Base-by-base conservation (phyloP, 2,329 filamentous ascomycete species). In the Davidsoniella eucalypti region DNA sequence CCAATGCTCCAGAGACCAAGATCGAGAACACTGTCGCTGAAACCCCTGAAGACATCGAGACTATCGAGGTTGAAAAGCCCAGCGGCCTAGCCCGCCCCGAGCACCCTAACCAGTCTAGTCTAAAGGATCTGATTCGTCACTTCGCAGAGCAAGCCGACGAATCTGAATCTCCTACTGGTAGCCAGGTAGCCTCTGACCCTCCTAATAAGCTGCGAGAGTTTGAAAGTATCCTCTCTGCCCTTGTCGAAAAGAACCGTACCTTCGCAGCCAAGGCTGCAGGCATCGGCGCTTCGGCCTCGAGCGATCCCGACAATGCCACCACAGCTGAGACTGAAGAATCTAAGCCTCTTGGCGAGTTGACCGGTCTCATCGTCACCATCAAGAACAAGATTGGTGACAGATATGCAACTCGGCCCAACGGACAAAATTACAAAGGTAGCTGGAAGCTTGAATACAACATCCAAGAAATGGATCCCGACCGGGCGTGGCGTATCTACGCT, bases 361-460 rank as follows among this genome's bases (percentile, higher is more conserved):
- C 87, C 23, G 84, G 77, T 38, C 76, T 92, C 72, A 78, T 78
- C 12, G 67, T 95, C 50, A 81, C 77, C 0, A 68, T 86, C 46
- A 76, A 76, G 56, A 92, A 84, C 67, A 76, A 74, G 55, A 73
- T 94, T 49, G 82, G 92, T 58, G 80, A 75, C 16, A 49, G 67
- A 10, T 72, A 74, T 49, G 75, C 86, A 1, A 60, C 67, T 0
- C 78, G 87, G 2, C 84, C 87, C 0, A 55, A 64, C 1, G 57
- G 69, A 0, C 12, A 61, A 81, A 43, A 62, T 47, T 0, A 29
- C 58, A 12, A 17, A 8, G 5, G 62, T 60, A 52, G 78, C 55
- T 95, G 88, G 88, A 62, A 66, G 0, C 68, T 95, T n/a, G 78
- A 92, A 57, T 95, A 94, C 63, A 72, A 79, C 36, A 65, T 95